phyloP scores from a whole-genome alignment of 768 basidiomycete genomes.

The Russula olivacea region DNA sequence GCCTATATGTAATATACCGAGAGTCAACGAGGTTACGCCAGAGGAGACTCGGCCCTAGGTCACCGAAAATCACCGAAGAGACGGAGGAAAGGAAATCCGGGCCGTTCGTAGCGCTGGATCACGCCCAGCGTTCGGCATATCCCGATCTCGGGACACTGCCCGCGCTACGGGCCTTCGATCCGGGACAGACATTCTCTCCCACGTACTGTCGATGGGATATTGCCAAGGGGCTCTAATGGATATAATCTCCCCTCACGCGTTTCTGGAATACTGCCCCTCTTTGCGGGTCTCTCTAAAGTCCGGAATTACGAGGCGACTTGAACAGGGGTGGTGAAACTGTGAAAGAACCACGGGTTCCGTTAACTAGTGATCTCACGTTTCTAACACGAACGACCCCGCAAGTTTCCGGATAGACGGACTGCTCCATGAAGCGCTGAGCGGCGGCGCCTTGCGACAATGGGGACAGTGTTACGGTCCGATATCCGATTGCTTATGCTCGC shows the following conservation, averaged over 20 bases:
- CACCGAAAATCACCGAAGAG: conserved; percentile 8
- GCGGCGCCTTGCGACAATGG: neutral
- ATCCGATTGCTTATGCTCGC: neutral
- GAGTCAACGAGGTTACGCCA: neutral
- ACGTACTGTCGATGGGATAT: conserved; percentile 4
- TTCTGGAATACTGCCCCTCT: neutral
- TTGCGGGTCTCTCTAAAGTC: neutral
- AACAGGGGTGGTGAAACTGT: neutral
- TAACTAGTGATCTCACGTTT: neutral
- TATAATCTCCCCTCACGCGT: neutral
- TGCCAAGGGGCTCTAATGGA: neutral
- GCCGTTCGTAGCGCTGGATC: conserved; percentile 10
- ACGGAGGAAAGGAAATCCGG: neutral
- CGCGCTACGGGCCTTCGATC: conserved; percentile 1
- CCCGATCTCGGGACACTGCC: neutral
- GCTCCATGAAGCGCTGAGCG: neutral
- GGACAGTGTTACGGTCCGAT: conserved; percentile 8
- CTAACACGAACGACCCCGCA: neutral
- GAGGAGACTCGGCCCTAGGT: conserved; percentile 15
- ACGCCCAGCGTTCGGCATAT: neutral
- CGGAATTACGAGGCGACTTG: neutral
- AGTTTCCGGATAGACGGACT: neutral
- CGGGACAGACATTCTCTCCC: conserved; percentile 2
- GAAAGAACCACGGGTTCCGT: neutral
- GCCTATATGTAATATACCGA: conserved; percentile 18